phyloP scores from a whole-genome alignment of 129 eudicot species.

The Arctium minus region DNA sequence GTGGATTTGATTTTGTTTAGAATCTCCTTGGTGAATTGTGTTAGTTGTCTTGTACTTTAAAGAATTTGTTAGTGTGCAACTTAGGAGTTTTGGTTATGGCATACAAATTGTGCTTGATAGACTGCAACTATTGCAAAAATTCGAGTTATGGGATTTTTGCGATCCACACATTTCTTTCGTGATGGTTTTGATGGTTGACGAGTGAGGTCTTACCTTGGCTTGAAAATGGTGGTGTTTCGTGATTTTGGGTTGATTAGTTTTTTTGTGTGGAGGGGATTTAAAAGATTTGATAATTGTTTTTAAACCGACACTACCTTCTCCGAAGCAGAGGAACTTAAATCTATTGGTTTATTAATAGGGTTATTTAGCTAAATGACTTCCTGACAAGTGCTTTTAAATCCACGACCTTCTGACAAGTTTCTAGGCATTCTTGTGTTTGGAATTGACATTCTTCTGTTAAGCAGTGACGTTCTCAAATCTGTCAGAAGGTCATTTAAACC shows the following conservation, averaged over 20 bases:
- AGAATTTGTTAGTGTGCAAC: background rate
- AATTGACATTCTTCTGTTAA: too few relatives aligned
- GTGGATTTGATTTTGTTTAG: background rate
- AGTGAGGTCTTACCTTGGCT: too few relatives aligned
- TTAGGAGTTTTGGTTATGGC: background rate
- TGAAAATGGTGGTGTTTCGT: too few relatives aligned
- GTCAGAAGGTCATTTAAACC: background rate
- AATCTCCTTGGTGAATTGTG: background rate
- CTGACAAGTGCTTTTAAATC: too few relatives aligned
- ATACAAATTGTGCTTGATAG: background rate
- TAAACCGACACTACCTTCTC: background rate
- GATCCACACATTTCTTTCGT: background rate
- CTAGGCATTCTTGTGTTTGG: too few relatives aligned
- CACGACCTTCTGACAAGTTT: too few relatives aligned
- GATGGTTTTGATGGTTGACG: too few relatives aligned
- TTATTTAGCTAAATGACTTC: too few relatives aligned
- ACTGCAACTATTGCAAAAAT: background rate
- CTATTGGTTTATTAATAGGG: background rate
- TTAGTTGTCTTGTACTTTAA: background rate
- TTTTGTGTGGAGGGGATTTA: too few relatives aligned
- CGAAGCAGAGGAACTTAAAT: background rate
- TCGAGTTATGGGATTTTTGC: background rate
- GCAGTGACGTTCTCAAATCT: too few relatives aligned
- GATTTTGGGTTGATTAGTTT: too few relatives aligned
- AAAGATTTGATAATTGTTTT: too few relatives aligned